A percentile compares a stretch with the other conserved stretches of the same genome.
Conservation (phyloP, 306 rosid genomes). For the Rosa chinensis region DNA sequence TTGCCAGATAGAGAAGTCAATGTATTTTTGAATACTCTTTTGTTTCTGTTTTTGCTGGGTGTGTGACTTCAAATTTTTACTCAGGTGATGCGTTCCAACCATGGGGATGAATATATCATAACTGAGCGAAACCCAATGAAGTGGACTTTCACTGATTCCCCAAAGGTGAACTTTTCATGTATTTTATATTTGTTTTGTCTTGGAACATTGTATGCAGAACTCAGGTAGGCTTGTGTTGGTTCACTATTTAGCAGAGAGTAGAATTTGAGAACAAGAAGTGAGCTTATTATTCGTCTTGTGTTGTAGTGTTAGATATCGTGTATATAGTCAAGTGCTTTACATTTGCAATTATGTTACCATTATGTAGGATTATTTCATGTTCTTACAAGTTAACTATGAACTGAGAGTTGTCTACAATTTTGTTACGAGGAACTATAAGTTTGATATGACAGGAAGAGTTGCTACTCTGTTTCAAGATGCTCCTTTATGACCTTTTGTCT, state of each 20-base stretch:
- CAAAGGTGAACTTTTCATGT: slow-evolving; percentile 55
- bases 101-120: slow-evolving; percentile 58
- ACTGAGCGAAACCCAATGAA: slow-evolving; percentile 62
- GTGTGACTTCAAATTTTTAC: slow-evolving; percentile 11
- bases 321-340: not conserved
- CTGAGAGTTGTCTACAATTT: not conserved
- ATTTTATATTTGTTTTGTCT: not conserved
- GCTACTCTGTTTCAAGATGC: not conserved
- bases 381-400: not conserved
- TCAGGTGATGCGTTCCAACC: slow-evolving; percentile 80
- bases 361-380: not conserved
- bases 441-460: not conserved
- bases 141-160: slow-evolving; percentile 68
- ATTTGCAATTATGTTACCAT: not conserved
- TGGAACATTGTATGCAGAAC: not conserved
- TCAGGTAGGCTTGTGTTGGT: not conserved
- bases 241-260: not conserved
- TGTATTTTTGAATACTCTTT: not conserved
- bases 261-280: not conserved
- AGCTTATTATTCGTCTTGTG: not conserved
- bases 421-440: not conserved
- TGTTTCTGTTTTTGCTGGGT: slow-evolving; percentile 20
- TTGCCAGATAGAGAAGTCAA: not conserved
- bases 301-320: not conserved
- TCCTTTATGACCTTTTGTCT: slow-evolving; percentile 24